Base-by-base conservation (phyloP, 2,329 filamentous ascomycete genomes). In the Bipolaris sorokiniana region DNA sequence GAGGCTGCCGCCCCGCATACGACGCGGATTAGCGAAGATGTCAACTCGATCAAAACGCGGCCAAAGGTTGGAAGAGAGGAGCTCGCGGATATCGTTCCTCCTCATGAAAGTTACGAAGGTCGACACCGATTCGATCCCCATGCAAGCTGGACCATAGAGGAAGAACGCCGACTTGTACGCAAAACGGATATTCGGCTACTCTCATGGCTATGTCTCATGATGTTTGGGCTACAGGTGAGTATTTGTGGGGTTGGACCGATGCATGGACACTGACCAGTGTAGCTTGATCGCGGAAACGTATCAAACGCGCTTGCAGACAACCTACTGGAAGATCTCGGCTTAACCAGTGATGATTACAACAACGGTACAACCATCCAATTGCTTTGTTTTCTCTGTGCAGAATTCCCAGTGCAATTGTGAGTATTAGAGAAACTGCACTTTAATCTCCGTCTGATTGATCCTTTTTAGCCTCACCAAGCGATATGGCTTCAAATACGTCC, bases 361-460 rank as follows among this genome's bases (percentile, higher is more conserved):
- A 70, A 73, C 36, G 70, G 72, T 36, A 72, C 75, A 16, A 77
- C 76, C 0, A 77, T 90, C 9, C 94, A 95, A 80, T 92, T 91
- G 76, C 83, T 85, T 22, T 92, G 91, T 73, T 96, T 96, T 79
- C 92, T 96, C n/a, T 61, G 65, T 2, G 77, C 79, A 0, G 79
- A 79, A 48, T 74, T 81, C 18, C 79, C 79, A 0, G 78, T 78
- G 0, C 66, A 78, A 37, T 70, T 80, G 54, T 56, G 44, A 53
- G 54, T 56, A 31, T 7, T 3, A 10, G 13, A 9, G 20, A 11
- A n/a, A 6, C 7, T 22, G 2, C 9, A 9, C 13, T 20, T 15
- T 23, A 31, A 7, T 15, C 3, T 34, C 7, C 7, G 13, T 42
- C 42, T 56, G 11, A 51, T 38, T 18, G 28, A 11, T 2, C 10